Evolutionary conservation across 768 basidiomycete genomes (phyloP).

Genomic region (Amanita polypyramis): DNA sequence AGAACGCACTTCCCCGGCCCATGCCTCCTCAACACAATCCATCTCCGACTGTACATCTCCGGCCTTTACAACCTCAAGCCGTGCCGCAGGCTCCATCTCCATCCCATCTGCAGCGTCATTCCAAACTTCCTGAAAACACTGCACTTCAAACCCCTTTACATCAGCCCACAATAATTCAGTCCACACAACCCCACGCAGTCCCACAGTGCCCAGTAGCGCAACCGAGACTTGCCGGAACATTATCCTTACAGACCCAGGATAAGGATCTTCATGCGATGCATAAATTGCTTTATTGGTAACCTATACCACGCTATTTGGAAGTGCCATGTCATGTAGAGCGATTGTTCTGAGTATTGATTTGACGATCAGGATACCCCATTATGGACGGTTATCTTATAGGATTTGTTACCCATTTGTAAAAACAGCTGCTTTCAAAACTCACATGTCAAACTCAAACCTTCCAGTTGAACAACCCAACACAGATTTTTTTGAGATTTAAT

Average conservation of each 20-base stretch:
- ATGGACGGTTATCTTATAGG: slow-evolving; percentile 8
- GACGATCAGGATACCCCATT: slow-evolving; percentile 2
- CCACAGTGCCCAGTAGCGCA: neutral
- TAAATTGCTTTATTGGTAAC: slow-evolving; percentile 5
- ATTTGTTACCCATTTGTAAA: slow-evolving; percentile 5
- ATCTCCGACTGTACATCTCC: neutral
- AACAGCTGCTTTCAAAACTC: slow-evolving; percentile 4
- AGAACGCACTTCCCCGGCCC: neutral
- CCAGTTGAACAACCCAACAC: too few relatives aligned
- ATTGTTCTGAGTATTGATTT: neutral
- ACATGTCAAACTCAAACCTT: neutral
- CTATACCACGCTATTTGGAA: neutral
- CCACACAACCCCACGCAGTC: neutral
- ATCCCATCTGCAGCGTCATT: neutral
- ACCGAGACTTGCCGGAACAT: neutral
- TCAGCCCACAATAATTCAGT: neutral
- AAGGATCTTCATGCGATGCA: neutral
- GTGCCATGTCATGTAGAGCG: slow-evolving; percentile 7
- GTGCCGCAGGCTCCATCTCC: neutral
- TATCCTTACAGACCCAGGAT: neutral
- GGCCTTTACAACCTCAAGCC: neutral
- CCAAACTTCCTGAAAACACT: neutral
- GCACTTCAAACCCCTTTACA: neutral
- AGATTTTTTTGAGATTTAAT: neutral
- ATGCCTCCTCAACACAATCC: neutral